These are phyloP conservation scores for Malus sylvestris DNA, from an alignment of 306 rosid genomes.

Conservation along the genomic window DNA sequence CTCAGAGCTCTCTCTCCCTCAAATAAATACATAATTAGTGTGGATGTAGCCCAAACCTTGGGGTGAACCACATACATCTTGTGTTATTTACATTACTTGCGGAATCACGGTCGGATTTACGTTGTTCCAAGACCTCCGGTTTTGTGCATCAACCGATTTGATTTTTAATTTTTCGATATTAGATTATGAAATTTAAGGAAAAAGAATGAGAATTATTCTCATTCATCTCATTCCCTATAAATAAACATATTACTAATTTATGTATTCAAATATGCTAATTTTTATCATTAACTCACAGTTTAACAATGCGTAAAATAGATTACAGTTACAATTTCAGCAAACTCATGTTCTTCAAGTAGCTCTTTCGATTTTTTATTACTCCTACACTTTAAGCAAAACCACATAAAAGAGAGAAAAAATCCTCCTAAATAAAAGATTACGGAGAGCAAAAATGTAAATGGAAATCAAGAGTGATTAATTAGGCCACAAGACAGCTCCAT, in stretches of 20 bases:
- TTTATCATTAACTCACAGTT: neutral
- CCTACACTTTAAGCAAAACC: neutral
- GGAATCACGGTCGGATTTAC: too few relatives aligned
- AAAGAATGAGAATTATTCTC: too few relatives aligned
- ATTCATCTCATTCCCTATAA: neutral
- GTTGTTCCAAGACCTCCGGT: too few relatives aligned
- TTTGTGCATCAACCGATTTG: too few relatives aligned
- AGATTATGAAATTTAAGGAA: neutral
- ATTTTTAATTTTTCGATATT: too few relatives aligned
- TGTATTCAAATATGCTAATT: neutral
- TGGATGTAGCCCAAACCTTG: too few relatives aligned
- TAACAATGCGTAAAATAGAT: neutral
- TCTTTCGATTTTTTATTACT: neutral
- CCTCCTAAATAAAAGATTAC: neutral
- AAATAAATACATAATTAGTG: too few relatives aligned
- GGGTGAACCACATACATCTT: too few relatives aligned
- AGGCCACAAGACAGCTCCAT: constrained; percentile 65
- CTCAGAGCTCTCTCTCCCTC: too few relatives aligned
- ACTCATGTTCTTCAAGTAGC: neutral
- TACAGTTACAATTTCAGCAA: neutral
- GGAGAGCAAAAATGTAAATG: neutral
- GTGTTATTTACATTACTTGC: too few relatives aligned
- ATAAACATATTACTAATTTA: too few relatives aligned
- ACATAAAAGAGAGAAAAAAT: neutral
- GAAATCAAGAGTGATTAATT: constrained; percentile 14